These are phyloP conservation scores for Thermothelomyces thermophilus DNA, from an alignment of 2,329 filamentous ascomycete species.

Conservation along the genomic window DNA sequence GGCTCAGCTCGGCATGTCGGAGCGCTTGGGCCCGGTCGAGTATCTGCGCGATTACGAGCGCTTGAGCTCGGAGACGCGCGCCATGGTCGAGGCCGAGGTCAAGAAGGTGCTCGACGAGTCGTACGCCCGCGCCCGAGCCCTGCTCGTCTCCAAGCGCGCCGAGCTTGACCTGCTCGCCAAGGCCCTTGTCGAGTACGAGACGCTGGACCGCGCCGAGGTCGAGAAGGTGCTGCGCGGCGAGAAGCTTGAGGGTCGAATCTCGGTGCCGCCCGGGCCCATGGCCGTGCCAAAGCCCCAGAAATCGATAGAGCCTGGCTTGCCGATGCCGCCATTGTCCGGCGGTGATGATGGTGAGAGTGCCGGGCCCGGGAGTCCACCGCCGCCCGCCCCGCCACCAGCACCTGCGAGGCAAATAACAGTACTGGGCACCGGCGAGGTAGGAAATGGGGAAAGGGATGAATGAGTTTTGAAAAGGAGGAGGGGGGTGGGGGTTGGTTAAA, in stretches of 20 bases:
- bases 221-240: constrained; percentile 84
- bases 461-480: neutral
- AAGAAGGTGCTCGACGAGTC: constrained; percentile 77
- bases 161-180: constrained; percentile 85
- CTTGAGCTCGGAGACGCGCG: constrained; percentile 79
- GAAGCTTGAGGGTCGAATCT: constrained; percentile 64
- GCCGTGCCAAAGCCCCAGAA: constrained; percentile 51
- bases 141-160: constrained; percentile 68
- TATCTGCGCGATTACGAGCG: constrained; percentile 72
- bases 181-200: constrained; percentile 91
- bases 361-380: constrained; percentile 26
- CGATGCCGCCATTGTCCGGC: constrained; percentile 20
- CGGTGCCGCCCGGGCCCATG: constrained; percentile 54
- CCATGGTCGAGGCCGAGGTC: constrained; percentile 82
- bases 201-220: constrained; percentile 80
- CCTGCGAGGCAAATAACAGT: constrained; percentile 15
- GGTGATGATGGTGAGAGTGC: constrained; percentile 10
- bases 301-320: constrained; percentile 20
- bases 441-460: neutral
- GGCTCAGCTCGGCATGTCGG: constrained; percentile 82
- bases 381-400: constrained; percentile 32
- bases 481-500: neutral
- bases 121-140: constrained; percentile 62
- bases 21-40: constrained; percentile 82
- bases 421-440: neutral